Conservation (phyloP, 495 filamentous ascomycete species). For the Penicillium silybi region DNA sequence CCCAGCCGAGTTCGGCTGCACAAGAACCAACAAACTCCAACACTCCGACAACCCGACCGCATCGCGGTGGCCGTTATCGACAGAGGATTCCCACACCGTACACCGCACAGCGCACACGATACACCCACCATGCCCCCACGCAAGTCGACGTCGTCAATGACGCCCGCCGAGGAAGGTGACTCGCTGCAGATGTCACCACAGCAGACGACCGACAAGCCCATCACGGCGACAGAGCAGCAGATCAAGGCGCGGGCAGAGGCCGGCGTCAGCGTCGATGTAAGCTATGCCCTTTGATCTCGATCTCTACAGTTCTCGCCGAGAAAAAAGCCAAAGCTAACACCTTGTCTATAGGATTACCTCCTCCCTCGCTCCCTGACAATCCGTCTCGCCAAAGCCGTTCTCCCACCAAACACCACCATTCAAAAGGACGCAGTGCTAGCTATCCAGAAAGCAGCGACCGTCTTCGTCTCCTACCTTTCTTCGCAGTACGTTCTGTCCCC, state of each 20-base stretch:
- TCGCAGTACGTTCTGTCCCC: conserved; percentile 65
- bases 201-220: conserved; percentile 22
- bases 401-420: conserved; percentile 92
- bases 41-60: neutral
- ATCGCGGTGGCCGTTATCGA: neutral
- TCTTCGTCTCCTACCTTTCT: conserved; percentile 89
- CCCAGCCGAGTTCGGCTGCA: neutral
- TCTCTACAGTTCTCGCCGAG: neutral
- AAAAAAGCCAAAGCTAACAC: neutral
- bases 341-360: conserved; percentile 67
- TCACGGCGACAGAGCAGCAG: conserved; percentile 46
- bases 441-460: conserved; percentile 87
- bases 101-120: neutral
- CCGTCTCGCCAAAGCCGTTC: conserved; percentile 89
- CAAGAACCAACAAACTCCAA: neutral
- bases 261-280: conserved; percentile 43
- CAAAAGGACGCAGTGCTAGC: conserved; percentile 90
- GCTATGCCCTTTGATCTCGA: neutral
- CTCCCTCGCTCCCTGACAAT: conserved; percentile 93
- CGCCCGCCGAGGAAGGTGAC: conserved; percentile 26
- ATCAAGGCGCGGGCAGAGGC: conserved; percentile 42
- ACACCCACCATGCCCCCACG: conserved; percentile 30
- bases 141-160: conserved; percentile 34
- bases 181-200: conserved; percentile 13
- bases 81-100: neutral